These are phyloP conservation scores for Xerocomus nothofagi DNA, from an alignment of 1,284 basidiomycete species.

Conservation along the genomic window DNA sequence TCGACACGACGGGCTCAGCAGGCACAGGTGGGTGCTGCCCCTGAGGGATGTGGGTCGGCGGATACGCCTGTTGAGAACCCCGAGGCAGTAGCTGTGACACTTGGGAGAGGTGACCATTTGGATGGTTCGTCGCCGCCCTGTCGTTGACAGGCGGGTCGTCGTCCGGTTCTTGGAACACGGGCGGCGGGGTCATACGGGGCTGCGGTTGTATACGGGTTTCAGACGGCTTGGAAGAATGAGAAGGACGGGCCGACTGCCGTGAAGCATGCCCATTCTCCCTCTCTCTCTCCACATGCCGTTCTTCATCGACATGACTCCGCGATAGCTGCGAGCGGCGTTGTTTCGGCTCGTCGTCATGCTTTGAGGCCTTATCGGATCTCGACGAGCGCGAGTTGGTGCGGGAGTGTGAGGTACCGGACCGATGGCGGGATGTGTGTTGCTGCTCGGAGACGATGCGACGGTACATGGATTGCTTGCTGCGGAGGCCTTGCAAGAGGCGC, in stretches of 20 bases:
- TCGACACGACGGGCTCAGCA: constrained; percentile 10
- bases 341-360: constrained; percentile 40
- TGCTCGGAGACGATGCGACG: constrained; percentile 63
- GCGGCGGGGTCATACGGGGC: constrained; percentile 27
- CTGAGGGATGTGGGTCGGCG: constrained; percentile 3
- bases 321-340: constrained; percentile 48
- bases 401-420: constrained; percentile 50
- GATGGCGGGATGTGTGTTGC: constrained; percentile 44
- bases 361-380: constrained; percentile 36
- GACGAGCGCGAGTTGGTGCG: constrained; percentile 55
- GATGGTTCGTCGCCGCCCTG: neutral
- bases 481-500: constrained; percentile 86
- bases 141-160: constrained; percentile 28
- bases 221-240: constrained; percentile 23
- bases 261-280: constrained; percentile 11
- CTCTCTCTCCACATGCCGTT: constrained; percentile 21
- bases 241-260: constrained; percentile 18
- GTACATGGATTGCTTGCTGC: constrained; percentile 86
- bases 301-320: constrained; percentile 32
- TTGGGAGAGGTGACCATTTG: constrained; percentile 16
- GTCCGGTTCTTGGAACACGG: constrained; percentile 35
- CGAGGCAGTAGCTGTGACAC: constrained; percentile 18
- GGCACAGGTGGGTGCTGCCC: constrained; percentile 17
- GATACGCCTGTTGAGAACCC: constrained; percentile 13
- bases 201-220: constrained; percentile 8